A percentile compares a stretch with the other conserved stretches of the same genome.
phyloP scores from a whole-genome alignment of 805 yeast genomes.

The Ogataea allantospora region DNA sequence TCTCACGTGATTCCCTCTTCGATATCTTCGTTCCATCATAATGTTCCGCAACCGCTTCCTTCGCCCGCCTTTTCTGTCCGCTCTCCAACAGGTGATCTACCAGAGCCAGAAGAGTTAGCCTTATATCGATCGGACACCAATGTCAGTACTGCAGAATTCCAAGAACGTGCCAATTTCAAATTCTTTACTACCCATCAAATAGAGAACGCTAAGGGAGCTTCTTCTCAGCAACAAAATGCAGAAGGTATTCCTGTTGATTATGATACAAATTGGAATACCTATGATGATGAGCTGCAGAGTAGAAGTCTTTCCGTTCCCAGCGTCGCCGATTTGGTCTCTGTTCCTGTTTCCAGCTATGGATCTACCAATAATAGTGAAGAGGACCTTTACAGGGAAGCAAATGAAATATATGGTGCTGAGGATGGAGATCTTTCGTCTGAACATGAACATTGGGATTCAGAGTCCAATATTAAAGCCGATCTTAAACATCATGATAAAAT shows the following conservation, averaged over 20 bases:
- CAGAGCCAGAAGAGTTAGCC: constrained; percentile 29
- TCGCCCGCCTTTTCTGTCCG: constrained; percentile 24
- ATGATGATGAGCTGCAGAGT: constrained; percentile 42
- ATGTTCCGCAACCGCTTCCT: constrained; percentile 14
- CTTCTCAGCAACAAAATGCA: constrained; percentile 48
- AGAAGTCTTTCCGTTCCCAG: constrained; percentile 15
- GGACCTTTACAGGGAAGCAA: constrained; percentile 16
- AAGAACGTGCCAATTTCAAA: constrained; percentile 52
- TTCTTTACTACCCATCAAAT: constrained; percentile 84
- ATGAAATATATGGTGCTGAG: constrained; percentile 21
- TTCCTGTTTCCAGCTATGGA: constrained; percentile 13
- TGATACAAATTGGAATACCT: constrained; percentile 71
- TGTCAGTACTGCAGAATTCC: constrained; percentile 37
- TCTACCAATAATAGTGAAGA: constrained; percentile 22
- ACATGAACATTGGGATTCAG: constrained; percentile 12
- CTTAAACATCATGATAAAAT: constrained; percentile 41
- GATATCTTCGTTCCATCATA: constrained; percentile 68
- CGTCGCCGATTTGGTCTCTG: constrained; percentile 1
- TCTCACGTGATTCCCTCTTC: constrained; percentile 76
- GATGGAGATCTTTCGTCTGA: constrained; percentile 18
- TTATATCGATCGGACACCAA: constrained; percentile 37
- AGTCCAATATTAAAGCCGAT: constrained; percentile 25
- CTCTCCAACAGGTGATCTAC: constrained; percentile 8
- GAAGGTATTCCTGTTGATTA: constrained; percentile 56
- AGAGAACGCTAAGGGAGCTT: constrained; percentile 83